phyloP scores from a whole-genome alignment of 257 asterid species.

The Leonotis leonurus region DNA sequence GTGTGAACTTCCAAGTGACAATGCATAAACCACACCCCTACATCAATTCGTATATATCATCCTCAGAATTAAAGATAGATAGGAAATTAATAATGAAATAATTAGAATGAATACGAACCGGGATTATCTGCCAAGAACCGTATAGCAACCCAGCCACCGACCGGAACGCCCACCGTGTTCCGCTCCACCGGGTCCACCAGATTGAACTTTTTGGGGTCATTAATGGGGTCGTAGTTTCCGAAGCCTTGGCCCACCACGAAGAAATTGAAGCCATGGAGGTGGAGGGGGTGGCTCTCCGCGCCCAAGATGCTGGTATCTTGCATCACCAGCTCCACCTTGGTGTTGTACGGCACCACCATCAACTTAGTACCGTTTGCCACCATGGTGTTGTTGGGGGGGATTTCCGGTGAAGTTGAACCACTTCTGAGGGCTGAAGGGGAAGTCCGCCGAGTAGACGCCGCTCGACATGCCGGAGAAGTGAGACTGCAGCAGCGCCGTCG shows the following conservation, averaged over 20 bases:
- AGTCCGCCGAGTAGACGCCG: constrained; percentile 22
- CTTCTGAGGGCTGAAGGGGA: constrained; percentile 23
- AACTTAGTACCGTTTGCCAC: constrained; percentile 16
- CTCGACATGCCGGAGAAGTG: constrained; percentile 26
- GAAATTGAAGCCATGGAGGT: constrained; percentile 21
- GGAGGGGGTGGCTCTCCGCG: constrained; percentile 23
- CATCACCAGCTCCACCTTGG: constrained; percentile 17
- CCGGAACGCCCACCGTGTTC: constrained; percentile 14
- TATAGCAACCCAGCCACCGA: constrained; percentile 22
- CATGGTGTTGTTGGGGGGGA: constrained; percentile 17
- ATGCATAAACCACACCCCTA: constrained; percentile 32
- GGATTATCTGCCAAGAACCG: constrained; percentile 44
- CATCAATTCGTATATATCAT: too few species aligned
- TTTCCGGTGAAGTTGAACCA: constrained; percentile 24
- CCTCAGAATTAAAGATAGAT: too few species aligned
- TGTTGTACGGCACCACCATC: constrained; percentile 4
- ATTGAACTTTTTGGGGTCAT: constrained; percentile 6
- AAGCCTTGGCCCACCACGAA: constrained; percentile 14
- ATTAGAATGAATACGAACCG: constrained; percentile 17
- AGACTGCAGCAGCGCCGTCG: constrained; percentile 31
- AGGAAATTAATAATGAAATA: background rate
- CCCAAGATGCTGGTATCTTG: constrained; percentile 9
- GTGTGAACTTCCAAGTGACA: constrained; percentile 34
- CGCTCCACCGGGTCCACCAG: constrained; percentile 19
- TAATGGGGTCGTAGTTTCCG: constrained; percentile 12